Percentiles rank a stretch among this genome's conserved stretches.
These are phyloP conservation scores for Pinus albicaulis DNA, from an alignment of 75 land plant genomes.

Conservation along the genomic window DNA sequence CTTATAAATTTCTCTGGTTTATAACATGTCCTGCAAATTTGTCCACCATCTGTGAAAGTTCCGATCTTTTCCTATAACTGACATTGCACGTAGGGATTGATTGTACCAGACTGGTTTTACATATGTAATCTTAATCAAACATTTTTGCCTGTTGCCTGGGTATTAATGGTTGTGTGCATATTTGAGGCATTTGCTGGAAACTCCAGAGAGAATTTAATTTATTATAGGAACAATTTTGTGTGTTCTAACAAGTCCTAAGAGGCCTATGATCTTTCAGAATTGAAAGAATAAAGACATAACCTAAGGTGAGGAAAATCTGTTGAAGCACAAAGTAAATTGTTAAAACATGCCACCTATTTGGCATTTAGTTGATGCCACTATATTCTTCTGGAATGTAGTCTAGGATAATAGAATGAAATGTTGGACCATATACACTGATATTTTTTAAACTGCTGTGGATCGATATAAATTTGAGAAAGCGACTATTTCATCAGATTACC, in stretches of 20 bases:
- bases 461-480: too few species aligned
- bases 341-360: too few species aligned
- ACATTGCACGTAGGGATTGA: neutral
- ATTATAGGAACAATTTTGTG: neutral
- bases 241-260: neutral
- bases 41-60: neutral
- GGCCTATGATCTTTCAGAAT: neutral
- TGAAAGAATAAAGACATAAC: neutral
- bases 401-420: too few species aligned
- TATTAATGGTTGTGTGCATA: neutral
- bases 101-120: neutral
- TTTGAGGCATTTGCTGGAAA: neutral
- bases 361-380: too few species aligned
- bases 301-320: neutral
- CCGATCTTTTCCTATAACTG: neutral
- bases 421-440: too few species aligned
- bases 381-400: too few species aligned
- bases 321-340: too few species aligned
- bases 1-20: neutral
- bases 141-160: neutral
- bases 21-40: neutral
- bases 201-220: neutral
- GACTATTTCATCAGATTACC: too few species aligned
- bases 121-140: neutral
- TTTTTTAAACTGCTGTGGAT: too few species aligned